phyloP scores from a whole-genome alignment of 768 basidiomycete genomes.

The Trametes punicea region DNA sequence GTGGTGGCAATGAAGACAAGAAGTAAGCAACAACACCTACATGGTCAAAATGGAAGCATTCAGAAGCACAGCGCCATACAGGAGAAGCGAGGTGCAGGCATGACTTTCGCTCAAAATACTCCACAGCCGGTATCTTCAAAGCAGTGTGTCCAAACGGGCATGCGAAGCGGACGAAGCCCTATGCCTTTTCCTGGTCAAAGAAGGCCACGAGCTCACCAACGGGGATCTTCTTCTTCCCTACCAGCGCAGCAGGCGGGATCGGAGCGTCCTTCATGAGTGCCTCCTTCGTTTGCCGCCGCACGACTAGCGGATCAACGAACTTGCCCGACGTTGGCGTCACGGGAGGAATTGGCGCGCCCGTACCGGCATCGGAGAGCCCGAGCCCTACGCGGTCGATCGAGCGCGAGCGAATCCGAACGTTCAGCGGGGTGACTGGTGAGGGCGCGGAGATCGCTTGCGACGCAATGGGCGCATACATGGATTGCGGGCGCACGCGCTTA shows the following conservation, averaged over 20 bases:
- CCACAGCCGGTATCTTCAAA: not conserved
- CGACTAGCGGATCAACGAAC: slow-evolving; percentile 76
- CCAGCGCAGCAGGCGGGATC: slow-evolving; percentile 41
- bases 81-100: not conserved
- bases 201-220: slow-evolving; percentile 81
- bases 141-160: not conserved
- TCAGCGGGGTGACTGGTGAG: slow-evolving; percentile 27
- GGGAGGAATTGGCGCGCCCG: slow-evolving; percentile 21
- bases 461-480: slow-evolving; percentile 42
- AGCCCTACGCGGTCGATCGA: slow-evolving; percentile 31
- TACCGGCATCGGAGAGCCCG: slow-evolving; percentile 16
- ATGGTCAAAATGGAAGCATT: slow-evolving; percentile 7
- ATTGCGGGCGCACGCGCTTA: slow-evolving; percentile 49
- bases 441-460: slow-evolving; percentile 27
- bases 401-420: slow-evolving; percentile 37
- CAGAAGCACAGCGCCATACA: slow-evolving; percentile 13
- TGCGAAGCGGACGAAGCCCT: not conserved
- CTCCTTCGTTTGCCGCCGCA: slow-evolving; percentile 60
- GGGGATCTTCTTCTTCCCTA: slow-evolving; percentile 58
- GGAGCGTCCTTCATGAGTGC: slow-evolving; percentile 38
- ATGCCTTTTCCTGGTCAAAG: slow-evolving; percentile 50
- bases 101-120: not conserved
- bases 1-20: not conserved
- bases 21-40: slow-evolving; percentile 2
- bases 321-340: slow-evolving; percentile 37